These are phyloP conservation scores for Lipomyces japonicus DNA, from an alignment of 805 yeast species.

Conservation along the genomic window DNA sequence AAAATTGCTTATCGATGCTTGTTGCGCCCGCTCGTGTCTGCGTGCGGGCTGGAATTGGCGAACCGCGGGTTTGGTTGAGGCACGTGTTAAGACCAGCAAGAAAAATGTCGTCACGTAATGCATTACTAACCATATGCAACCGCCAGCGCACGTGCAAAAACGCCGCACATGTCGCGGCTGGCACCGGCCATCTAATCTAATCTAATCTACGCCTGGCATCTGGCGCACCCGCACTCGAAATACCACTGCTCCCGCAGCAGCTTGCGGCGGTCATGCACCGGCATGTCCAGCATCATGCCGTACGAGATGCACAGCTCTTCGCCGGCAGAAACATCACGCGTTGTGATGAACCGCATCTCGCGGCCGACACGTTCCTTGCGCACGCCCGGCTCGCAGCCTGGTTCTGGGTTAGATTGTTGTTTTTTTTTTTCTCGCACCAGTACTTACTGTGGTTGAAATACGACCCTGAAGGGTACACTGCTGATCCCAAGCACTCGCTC, in stretches of 20 bases:
- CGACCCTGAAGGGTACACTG: slow-evolving; percentile 59
- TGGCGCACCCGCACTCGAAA: slow-evolving; percentile 52
- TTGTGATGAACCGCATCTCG: slow-evolving; percentile 45
- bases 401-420: not conserved
- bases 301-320: slow-evolving; percentile 60
- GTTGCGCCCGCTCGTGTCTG: too few species aligned
- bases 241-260: slow-evolving; percentile 54
- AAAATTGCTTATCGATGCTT: too few species aligned
- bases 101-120: too few species aligned
- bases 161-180: too few species aligned
- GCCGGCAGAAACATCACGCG: slow-evolving; percentile 41
- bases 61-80: too few species aligned
- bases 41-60: too few species aligned
- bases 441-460: slow-evolving; percentile 56
- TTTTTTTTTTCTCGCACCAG: not conserved
- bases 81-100: too few species aligned
- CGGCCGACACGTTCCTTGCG: slow-evolving; percentile 44
- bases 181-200: too few species aligned
- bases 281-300: slow-evolving; percentile 49
- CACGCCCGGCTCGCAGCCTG: slow-evolving; percentile 54
- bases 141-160: too few species aligned
- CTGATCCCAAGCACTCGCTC: slow-evolving; percentile 55
- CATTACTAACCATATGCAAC: too few species aligned
- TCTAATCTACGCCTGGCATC: too few species aligned
- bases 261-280: slow-evolving; percentile 42